These are phyloP conservation scores for Podaxis sp. DNA, from an alignment of 768 basidiomycete species.

Conservation along the genomic window DNA sequence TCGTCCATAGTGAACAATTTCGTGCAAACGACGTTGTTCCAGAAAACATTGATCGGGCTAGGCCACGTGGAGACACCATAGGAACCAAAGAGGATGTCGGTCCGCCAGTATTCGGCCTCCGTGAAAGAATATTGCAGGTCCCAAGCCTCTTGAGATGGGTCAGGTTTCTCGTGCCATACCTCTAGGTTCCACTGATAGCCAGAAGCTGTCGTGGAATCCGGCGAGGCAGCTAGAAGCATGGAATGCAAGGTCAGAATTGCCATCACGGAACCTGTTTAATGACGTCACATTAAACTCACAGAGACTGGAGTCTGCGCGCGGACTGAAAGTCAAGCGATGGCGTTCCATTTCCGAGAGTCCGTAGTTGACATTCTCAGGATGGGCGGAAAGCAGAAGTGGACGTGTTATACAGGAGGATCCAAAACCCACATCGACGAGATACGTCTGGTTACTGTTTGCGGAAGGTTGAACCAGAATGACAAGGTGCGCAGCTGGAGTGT, in stretches of 20 bases:
- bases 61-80: slow-evolving; percentile 22
- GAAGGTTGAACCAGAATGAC: slow-evolving; percentile 31
- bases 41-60: slow-evolving; percentile 15
- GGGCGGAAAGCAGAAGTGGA: slow-evolving; percentile 27
- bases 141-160: slow-evolving; percentile 19
- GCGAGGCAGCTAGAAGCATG: not conserved
- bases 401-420: slow-evolving; percentile 23
- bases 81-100: slow-evolving; percentile 23
- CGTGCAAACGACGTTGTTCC: slow-evolving; percentile 24
- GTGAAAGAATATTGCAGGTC: slow-evolving; percentile 26
- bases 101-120: slow-evolving; percentile 25
- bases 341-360: slow-evolving; percentile 7
- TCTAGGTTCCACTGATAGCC: slow-evolving; percentile 18
- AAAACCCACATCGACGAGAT: slow-evolving; percentile 31
- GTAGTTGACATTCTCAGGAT: slow-evolving; percentile 2
- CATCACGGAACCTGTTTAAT: too few relatives aligned
- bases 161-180: slow-evolving; percentile 15
- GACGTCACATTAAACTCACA: not conserved
- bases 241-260: not conserved
- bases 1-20: slow-evolving; percentile 24
- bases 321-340: slow-evolving; percentile 2
- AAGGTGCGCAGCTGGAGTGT: slow-evolving; percentile 22
- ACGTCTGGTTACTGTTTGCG: slow-evolving; percentile 25
- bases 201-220: not conserved
- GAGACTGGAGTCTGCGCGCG: not conserved